Evolutionary conservation across 345 rosid species (phyloP), one percentile per base, ranked within the genome.

Genomic region (Pistacia integerrima): DNA sequence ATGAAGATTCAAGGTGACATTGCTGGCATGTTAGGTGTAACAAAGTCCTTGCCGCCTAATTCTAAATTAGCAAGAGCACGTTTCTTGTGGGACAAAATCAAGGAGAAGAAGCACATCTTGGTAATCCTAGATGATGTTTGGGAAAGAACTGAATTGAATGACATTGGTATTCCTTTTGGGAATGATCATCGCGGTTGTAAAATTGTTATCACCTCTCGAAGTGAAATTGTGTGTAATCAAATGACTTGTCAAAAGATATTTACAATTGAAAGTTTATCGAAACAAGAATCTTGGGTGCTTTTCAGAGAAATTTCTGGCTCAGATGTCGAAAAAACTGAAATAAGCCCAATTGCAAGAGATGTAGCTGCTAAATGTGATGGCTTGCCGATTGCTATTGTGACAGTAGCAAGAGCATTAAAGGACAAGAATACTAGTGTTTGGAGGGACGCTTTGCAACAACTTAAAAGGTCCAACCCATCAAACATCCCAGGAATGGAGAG

Each of bases 91-190:
- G 22, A 17, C 3, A 46, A 68, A 33, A 66, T 79, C 30, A 71
- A 16, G 8, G 25, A n/a, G 0, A 70, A 67, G 57, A 70, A 81
- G 63, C 67, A 66, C 55, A 22, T 78, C 16, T 78, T 84, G 18
- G 17, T 81, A 8, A 77, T 84, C n/a, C 36, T 72, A 20, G 75
- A 58, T 44, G 65, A 57, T 35, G 2, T 56, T 22, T 71, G 74
- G 74, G 75, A 0, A 13, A 12, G 0, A 6, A 3, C 56, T n/a
- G 0, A 58, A 35, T 72, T 72, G 54, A 2, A 16, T 11, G 0
- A 1, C 0, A 20, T 72, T 6, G 65, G 65, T 20, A 58, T 72
- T 72, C 75, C 65, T 36, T 36, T 6, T 10, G 54, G 75, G 1
- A 12, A 11, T 8, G 51, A 57, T 38, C 65, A 58, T 28, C 4